These are phyloP conservation scores for Penicillium paxilli DNA, from an alignment of 495 filamentous ascomycete genomes.

Conservation along the genomic window DNA sequence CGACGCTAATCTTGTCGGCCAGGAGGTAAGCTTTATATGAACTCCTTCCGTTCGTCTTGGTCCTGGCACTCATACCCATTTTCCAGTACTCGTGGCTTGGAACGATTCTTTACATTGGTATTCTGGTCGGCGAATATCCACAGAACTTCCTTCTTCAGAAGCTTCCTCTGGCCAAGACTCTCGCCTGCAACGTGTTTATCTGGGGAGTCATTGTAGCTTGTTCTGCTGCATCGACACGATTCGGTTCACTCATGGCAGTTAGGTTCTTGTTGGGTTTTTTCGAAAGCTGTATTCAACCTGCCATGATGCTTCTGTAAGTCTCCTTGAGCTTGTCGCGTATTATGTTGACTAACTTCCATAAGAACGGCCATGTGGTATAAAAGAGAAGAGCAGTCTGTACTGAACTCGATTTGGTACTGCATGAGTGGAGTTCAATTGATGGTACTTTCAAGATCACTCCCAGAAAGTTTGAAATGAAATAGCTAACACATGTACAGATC, in stretches of 20 bases:
- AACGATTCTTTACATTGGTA: constrained; percentile 42
- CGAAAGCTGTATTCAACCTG: constrained; percentile 29
- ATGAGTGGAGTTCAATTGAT: constrained; percentile 17
- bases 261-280: constrained; percentile 34
- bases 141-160: constrained; percentile 47
- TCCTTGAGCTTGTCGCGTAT: background rate
- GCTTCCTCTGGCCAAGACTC: constrained; percentile 47
- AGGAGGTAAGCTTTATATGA: constrained; percentile 15
- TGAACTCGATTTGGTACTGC: constrained; percentile 48
- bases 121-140: constrained; percentile 46
- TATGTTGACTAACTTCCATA: background rate
- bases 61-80: background rate
- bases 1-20: constrained; percentile 32
- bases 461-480: background rate
- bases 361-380: constrained; percentile 53
- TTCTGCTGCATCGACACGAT: constrained; percentile 24
- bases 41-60: background rate
- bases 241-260: constrained; percentile 24
- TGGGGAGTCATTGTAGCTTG: constrained; percentile 28
- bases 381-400: constrained; percentile 48
- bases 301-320: constrained; percentile 24
- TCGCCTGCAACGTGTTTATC: constrained; percentile 38
- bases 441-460: background rate
- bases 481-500: constrained; percentile 23
- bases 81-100: constrained; percentile 44